Evolutionary conservation across 129 eudicot genomes (phyloP), one percentile per base, ranked within the genome.

Genomic region (Pseudognaphalium luteoalbum): DNA sequence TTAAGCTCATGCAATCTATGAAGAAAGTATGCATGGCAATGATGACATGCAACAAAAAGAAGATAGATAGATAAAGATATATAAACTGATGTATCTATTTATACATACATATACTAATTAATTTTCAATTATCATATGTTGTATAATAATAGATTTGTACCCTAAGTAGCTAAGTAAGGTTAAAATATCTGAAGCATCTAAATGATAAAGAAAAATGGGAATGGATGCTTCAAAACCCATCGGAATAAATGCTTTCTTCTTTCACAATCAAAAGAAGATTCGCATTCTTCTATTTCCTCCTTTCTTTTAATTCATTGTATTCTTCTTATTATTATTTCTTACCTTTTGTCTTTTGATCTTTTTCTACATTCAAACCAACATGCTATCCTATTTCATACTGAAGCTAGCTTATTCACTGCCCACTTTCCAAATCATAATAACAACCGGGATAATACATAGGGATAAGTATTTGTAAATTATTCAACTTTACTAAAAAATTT

Each of bases 241-340:
- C 20, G 77, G 92, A 91, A 88, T 86, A 88, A 77, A 81, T 91
- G 86, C 94, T 91, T 88, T 84, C 97, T 91, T 91, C 83, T 84
- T 88, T 86, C 76, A 80, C 90, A 86, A 88, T 82, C 85, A 85
- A 91, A 91, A 88, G 77, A 83, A 91, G 88, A 91, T 91, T 88
- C 96, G 71, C 76, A 81, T 83, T 84, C 82, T 76, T 82, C 41
- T 16, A 33, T 66, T 51, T 17, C 30, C 58, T 4, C 60, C n/a
- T 51, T 14, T 25, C 17, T 29, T 84, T 32, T 57, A 21, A 14
- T 41, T n/a, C 10, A 14, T 37, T 22, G 14, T 17, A 29, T 7
- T 9, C 44, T 5, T 52, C 65, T 32, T 16, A 16, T 37, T 21
- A 35, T 35, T 35, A 15, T 37, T 5, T 42, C 29, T 28, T 33